A percentile compares a stretch with the other conserved stretches of the same genome.
Conservation (phyloP, 345 rosid genomes). For the Zanthoxylum bungeanum region DNA sequence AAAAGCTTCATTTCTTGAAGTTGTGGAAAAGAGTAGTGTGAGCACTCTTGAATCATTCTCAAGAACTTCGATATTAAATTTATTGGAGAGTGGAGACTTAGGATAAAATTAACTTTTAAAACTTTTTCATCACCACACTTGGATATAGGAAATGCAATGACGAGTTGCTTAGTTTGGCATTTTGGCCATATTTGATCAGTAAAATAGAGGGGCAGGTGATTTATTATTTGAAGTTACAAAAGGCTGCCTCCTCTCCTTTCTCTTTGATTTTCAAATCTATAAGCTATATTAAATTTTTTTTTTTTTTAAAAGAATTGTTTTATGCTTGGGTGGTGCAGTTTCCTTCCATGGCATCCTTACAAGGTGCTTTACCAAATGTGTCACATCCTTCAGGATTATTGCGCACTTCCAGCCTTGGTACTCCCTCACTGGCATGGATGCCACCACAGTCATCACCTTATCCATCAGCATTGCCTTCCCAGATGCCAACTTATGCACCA, state of each 20-base stretch:
- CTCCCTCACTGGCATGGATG: conserved; percentile 48
- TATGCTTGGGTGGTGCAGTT: conserved; percentile 44
- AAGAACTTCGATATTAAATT: neutral
- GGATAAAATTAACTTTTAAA: neutral
- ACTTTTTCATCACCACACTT: neutral
- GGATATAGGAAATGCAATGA: neutral
- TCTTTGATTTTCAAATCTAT: neutral
- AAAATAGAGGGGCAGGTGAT: neutral
- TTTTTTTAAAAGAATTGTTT: neutral
- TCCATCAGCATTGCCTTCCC: conserved; percentile 45
- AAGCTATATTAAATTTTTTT: neutral
- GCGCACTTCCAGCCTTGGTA: conserved; percentile 42
- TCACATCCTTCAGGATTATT: conserved; percentile 44
- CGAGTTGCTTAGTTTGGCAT: neutral
- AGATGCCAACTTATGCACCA: conserved; percentile 33
- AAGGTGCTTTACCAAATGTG: conserved; percentile 57
- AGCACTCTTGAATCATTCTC: neutral
- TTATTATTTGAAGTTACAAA: neutral
- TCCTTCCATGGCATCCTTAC: conserved; percentile 71
- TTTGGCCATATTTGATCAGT: neutral
- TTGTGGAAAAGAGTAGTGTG: neutral
- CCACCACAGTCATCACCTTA: conserved; percentile 38
- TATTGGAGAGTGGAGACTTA: neutral
- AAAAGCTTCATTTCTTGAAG: neutral
- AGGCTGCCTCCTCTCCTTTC: neutral